A percentile compares a stretch with the other conserved stretches of the same genome.
phyloP scores from a whole-genome alignment of 495 filamentous ascomycete species.

The Aspergillus incahuasiensis region DNA sequence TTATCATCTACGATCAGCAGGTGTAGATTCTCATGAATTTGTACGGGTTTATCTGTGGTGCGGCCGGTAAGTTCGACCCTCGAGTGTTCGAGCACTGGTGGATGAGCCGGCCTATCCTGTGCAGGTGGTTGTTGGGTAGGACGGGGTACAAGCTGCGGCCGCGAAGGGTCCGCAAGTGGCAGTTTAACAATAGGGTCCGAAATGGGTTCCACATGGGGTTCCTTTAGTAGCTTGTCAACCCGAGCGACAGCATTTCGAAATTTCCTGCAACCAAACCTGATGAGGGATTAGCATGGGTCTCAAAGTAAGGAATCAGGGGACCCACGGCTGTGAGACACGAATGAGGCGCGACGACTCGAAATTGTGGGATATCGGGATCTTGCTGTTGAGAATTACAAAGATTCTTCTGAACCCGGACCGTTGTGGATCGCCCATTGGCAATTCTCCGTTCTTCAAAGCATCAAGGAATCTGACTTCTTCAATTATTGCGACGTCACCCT shows the following conservation, averaged over 20 bases:
- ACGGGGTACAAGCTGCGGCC: background rate
- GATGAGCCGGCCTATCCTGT: too few species aligned
- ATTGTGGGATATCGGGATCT: background rate
- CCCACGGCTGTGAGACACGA: constrained; percentile 19
- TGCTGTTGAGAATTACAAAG: constrained; percentile 16
- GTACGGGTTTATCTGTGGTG: background rate
- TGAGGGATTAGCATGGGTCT: background rate
- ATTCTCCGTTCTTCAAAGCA: background rate
- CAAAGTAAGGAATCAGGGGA: background rate
- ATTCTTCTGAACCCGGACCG: constrained; percentile 8
- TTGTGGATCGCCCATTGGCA: background rate
- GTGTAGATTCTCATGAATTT: background rate
- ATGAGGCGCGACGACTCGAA: constrained; percentile 3
- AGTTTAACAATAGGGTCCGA: background rate
- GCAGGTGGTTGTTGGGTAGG: background rate
- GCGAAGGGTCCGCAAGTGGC: too few species aligned
- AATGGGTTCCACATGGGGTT: background rate
- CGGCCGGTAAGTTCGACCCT: background rate
- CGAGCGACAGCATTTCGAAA: constrained; percentile 5
- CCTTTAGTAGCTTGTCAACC: background rate
- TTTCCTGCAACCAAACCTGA: constrained; percentile 17
- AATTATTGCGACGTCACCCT: constrained; percentile 18
- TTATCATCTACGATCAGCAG: constrained; percentile 39
- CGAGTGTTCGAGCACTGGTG: background rate
- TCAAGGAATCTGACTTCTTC: constrained; percentile 12